Evolutionary conservation across 169 alveolate species (phyloP).

Genomic region (Eimeria praecox): DNA sequence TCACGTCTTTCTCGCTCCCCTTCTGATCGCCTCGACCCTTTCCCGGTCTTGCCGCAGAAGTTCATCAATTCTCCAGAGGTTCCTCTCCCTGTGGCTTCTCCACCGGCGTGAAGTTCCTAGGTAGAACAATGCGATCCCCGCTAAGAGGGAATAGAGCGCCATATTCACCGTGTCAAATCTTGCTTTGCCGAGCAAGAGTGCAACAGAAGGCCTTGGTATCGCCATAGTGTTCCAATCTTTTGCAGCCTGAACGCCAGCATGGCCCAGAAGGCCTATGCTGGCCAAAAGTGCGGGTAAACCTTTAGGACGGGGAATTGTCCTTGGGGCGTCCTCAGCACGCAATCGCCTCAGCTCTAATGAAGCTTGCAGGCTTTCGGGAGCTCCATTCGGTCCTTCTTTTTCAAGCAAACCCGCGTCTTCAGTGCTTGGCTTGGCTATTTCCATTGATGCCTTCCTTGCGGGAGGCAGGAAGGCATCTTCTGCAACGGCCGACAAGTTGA

Average conservation of each 20-base stretch:
- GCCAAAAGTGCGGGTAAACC: conserved; percentile 49
- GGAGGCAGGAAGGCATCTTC: background rate
- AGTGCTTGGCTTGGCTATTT: background rate
- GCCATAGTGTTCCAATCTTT: conserved; percentile 24
- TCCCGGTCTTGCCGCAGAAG: conserved; percentile 18
- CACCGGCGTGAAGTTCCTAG: conserved; percentile 3
- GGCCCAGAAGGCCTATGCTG: conserved; percentile 35
- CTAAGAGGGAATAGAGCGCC: background rate
- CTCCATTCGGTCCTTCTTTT: too few species aligned
- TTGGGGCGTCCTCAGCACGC: background rate
- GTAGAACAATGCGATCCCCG: background rate
- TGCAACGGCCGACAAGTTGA: background rate
- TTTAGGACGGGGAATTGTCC: conserved; percentile 18
- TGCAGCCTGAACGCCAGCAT: conserved; percentile 18
- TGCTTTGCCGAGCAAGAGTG: conserved; percentile 21
- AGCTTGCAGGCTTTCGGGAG: background rate
- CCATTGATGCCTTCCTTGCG: too few species aligned
- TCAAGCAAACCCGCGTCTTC: background rate
- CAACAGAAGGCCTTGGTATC: background rate
- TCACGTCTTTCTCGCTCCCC: background rate
- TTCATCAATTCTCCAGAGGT: conserved; percentile 38
- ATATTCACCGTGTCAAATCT: conserved; percentile 42
- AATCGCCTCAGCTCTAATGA: conserved; percentile 59
- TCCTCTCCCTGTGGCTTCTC: conserved; percentile 41
- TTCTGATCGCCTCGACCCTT: background rate